Evolutionary conservation across 768 basidiomycete species (phyloP), one percentile per base, ranked within the genome.

Genomic region (Amanita rubescens): DNA sequence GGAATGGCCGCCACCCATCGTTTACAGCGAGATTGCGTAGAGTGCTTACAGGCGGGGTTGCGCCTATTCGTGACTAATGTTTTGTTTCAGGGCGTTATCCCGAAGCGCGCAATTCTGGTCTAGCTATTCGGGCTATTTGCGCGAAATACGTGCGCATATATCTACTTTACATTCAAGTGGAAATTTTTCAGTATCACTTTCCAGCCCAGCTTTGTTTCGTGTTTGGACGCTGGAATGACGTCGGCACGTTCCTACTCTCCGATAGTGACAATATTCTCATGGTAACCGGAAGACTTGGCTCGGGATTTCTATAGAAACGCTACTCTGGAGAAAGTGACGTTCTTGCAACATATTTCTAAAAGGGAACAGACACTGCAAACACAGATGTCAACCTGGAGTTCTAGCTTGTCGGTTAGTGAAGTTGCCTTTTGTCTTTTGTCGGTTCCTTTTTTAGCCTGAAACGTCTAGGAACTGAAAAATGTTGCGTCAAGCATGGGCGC

Each of bases 51-150:
- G 14, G 27, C 44, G 7, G n/a, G 20, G 37, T n/a, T 6, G 41
- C 12, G 20, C 24, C 54, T 38, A 14, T 11, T 25, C 50, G 17
- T 14, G 49, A 17, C 53, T 35, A 30, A 32, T 24, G 3, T 49
- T 30, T 39, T 9, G 17, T 39, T 43, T 44, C 51, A 90, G 87
- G 52, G 85, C 88, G 11, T 67, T 90, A 9, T 81, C 87, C 14
- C 73, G 87, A 46, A 90, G 88, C 62, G 80, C 87, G 7, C 88
- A 90, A 60, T 85, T 83, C 60, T 90, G 88, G 88, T 88, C 88
- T 3, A 88, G 85, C 53, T 90, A 89, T 65, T 90, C 88, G 2
- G 88, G 88, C 0, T 89, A 90, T 67, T 73, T 90, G 48, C 79
- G 87, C 41, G 87, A 90, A 73, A 75, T 87, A 53, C 79, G 87